Evolutionary conservation across 495 filamentous ascomycete genomes (phyloP).

Genomic region (Podospora appendiculata): DNA sequence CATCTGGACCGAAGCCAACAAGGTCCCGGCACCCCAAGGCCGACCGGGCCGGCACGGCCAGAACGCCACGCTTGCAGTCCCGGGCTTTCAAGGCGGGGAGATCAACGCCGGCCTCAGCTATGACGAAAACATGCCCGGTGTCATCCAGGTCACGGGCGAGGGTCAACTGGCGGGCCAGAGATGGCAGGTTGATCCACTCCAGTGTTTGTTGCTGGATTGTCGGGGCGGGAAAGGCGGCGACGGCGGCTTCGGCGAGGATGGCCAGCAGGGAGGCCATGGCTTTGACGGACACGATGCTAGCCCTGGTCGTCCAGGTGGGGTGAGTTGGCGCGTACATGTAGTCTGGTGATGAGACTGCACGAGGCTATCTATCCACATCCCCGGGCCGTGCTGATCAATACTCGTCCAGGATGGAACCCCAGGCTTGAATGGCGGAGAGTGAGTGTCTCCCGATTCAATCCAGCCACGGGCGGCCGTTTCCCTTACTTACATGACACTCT

Average conservation of each 20-base stretch:
- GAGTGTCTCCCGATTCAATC: not conserved
- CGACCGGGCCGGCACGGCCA: slow-evolving; percentile 1
- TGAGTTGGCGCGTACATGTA: not conserved
- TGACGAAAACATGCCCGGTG: slow-evolving; percentile 2
- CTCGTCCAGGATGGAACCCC: slow-evolving; percentile 12
- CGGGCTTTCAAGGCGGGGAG: slow-evolving; percentile 3
- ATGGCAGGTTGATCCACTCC: slow-evolving; percentile 2
- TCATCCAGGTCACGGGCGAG: slow-evolving; percentile 4
- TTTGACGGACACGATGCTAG: slow-evolving; percentile 24
- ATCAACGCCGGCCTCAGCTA: slow-evolving; percentile 3
- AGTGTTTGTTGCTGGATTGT: slow-evolving; percentile 6
- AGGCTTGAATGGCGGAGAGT: slow-evolving; percentile 20
- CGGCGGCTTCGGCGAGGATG: slow-evolving; percentile 7
- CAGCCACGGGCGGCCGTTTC: not conserved
- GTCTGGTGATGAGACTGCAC: too few relatives aligned
- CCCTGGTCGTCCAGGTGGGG: slow-evolving; percentile 14
- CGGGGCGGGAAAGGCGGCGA: slow-evolving; percentile 6
- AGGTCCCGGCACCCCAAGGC: slow-evolving; percentile 1
- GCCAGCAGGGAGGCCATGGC: slow-evolving; percentile 25
- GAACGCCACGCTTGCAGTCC: not conserved
- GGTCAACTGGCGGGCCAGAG: not conserved
- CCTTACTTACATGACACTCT: not conserved
- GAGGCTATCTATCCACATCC: too few relatives aligned
- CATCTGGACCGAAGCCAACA: not conserved
- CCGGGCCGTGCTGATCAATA: too few relatives aligned